A percentile compares a stretch with the other conserved stretches of the same genome.
These are phyloP conservation scores for Omphalotus olearius DNA, from an alignment of 1,284 basidiomycete genomes.

Conservation along the genomic window DNA sequence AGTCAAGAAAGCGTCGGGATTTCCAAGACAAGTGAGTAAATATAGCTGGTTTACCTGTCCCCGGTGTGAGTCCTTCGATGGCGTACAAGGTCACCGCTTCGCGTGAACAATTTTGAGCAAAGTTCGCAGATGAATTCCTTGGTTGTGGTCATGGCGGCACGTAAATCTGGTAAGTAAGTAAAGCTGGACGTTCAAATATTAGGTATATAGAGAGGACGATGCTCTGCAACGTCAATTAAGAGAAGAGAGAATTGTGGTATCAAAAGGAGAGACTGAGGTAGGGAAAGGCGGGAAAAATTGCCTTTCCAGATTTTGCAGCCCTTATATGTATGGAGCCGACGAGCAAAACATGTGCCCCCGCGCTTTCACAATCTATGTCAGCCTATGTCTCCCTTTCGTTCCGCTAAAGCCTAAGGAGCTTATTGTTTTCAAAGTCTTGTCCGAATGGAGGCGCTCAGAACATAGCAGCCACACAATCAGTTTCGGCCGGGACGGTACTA, in stretches of 20 bases:
- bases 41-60: constrained; percentile 32
- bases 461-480: too few species aligned
- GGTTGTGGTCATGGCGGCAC: background rate
- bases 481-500: background rate
- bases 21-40: background rate
- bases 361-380: background rate
- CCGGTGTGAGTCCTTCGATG: constrained; percentile 43
- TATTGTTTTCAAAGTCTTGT: constrained; percentile 7
- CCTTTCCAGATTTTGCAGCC: background rate
- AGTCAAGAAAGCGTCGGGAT: constrained; percentile 1
- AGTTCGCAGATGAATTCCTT: constrained; percentile 24
- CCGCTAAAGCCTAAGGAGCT: constrained; percentile 3
- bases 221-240: constrained; percentile 24
- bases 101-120: constrained; percentile 43
- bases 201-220: constrained; percentile 19
- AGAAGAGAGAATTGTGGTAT: constrained; percentile 8
- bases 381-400: too few species aligned
- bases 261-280: too few species aligned
- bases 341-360: background rate
- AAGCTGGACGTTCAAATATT: background rate
- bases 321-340: constrained; percentile 7
- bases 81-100: constrained; percentile 51
- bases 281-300: background rate
- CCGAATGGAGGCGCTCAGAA: too few species aligned
- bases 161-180: background rate